Evolutionary conservation across 345 rosid species (phyloP).

Genomic region (Populus pruinosa): DNA sequence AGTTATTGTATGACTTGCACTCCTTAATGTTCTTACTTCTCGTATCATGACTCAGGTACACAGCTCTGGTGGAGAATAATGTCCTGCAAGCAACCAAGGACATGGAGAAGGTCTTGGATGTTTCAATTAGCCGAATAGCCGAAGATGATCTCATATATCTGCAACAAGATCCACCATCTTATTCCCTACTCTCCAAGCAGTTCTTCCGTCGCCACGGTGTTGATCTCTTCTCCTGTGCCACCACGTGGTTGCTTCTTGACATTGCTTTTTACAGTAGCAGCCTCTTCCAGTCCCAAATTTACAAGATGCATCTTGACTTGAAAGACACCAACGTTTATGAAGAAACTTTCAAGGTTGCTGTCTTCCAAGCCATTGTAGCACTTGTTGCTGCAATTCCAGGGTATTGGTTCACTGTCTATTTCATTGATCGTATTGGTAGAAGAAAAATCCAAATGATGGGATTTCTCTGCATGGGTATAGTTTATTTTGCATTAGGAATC

Average conservation of each 20-base stretch:
- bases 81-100: constrained; percentile 62
- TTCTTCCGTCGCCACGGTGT: constrained; percentile 63
- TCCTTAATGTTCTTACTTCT: background rate
- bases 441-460: constrained; percentile 62
- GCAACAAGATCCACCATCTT: constrained; percentile 25
- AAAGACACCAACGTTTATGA: constrained; percentile 20
- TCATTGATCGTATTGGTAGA: constrained; percentile 66
- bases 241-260: constrained; percentile 65
- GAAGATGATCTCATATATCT: constrained; percentile 32
- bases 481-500: constrained; percentile 45
- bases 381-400: constrained; percentile 60
- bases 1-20: background rate
- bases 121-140: constrained; percentile 40
- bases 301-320: constrained; percentile 6
- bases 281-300: constrained; percentile 61
- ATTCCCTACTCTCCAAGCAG: constrained; percentile 51
- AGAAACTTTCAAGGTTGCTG: constrained; percentile 45
- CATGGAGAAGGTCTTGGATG: constrained; percentile 56
- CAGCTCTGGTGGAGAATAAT: constrained; percentile 70
- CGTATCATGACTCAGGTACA: constrained; percentile 37
- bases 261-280: constrained; percentile 61
- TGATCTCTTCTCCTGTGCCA: constrained; percentile 58
- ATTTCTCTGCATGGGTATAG: constrained; percentile 55
- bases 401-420: constrained; percentile 55
- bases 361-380: constrained; percentile 45